Evolutionary conservation across 345 rosid species (phyloP), one percentile per base, ranked within the genome.

Genomic region (Odontarrhena argentea): DNA sequence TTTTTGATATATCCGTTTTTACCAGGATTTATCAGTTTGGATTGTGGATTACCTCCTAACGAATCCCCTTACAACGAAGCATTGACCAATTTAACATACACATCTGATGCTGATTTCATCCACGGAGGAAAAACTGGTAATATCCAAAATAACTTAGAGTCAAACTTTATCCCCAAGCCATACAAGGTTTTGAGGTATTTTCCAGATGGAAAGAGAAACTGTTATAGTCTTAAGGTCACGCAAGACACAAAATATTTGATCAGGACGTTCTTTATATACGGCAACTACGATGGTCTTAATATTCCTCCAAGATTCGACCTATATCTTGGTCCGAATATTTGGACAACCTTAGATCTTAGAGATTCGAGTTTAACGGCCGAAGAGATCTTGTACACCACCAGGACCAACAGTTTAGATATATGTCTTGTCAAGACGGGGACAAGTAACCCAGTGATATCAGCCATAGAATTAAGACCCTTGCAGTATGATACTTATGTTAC

Each of bases 1-100:
- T 28, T 28, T 28, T 28, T n/a, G n/a, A 28, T 4, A 28, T 37
- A 37, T 18, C 15, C 5, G 0, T 0, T 40, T 8, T 47, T 37
- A 42, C 7, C 68, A 77, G 83, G 82, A 25, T 79, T 77, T 69
- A 67, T 77, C 49, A 83, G 82, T 65, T 28, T 83, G 51, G 84
- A 78, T 42, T 80, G 84, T 53, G 87, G 85, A 13, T 71, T 64
- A 18, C 63, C 72, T 9, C 45, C 73, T 8, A 26, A 43, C 8
- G 73, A 65, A 7, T 18, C 69, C 3, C 60, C 50, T 24, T 81
- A 80, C 7, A 56, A 32, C 2, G 81, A 79, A 35, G 9, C 3
- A 6, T 1, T 3, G 0, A 75, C 73, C 18, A 74, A 67, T 11
- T 34, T 83, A 34, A 11, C 40, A 14, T 80, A 73, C 58, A 12